Base-by-base conservation (phyloP, 768 basidiomycete genomes). In the Rhodotorula babjevae region DNA sequence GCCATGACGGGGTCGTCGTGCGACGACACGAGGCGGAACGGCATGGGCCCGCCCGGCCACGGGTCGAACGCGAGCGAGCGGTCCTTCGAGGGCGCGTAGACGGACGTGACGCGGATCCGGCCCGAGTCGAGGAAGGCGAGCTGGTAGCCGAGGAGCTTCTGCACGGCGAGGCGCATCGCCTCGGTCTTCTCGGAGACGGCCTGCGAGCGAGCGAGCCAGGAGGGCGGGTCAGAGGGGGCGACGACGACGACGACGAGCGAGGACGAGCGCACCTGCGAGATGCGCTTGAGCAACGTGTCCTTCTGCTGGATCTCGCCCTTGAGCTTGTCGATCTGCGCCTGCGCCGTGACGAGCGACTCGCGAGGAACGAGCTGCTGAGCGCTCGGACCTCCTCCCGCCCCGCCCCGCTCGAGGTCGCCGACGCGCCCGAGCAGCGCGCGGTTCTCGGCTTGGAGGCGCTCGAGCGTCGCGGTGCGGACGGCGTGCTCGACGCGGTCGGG, bases 51-150 rank as follows among this genome's bases (percentile, higher is more conserved):
- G 19, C 65, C 77, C 2, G 75, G 72, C 58, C 67, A 74, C 27
- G 78, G 72, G 31, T 69, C 69, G 64, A 99, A 92, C 44, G 93
- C 90, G 79, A 96, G 94, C 61, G 90, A 88, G 42, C 75, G 74
- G 33, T 73, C 74, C 56, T 77, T 72, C 23, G 56, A 63, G 16
- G 71, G 86, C 73, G 96, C 93, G 82, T 89, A 97, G 76, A 91
- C 85, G n/a, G 89, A 90, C 10, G 93, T 94, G 71, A 96, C 87
- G 31, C 91, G 86, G 61, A 97, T 89, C 76, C 92, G 88, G 0
- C 93, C 94, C 63, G 92, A 92, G 25, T 90, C 90, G 78, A 91
- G 91, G 79, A 97, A 96, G 2, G 89, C 88, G 62, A 97, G 86
- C 77, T 95, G 92, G 79, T 93, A 88, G 12, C 94, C 95, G 0